A percentile compares a stretch with the other conserved stretches of the same genome.
phyloP scores from a whole-genome alignment of 2,329 filamentous ascomycete genomes.

The Colletotrichum sp. region DNA sequence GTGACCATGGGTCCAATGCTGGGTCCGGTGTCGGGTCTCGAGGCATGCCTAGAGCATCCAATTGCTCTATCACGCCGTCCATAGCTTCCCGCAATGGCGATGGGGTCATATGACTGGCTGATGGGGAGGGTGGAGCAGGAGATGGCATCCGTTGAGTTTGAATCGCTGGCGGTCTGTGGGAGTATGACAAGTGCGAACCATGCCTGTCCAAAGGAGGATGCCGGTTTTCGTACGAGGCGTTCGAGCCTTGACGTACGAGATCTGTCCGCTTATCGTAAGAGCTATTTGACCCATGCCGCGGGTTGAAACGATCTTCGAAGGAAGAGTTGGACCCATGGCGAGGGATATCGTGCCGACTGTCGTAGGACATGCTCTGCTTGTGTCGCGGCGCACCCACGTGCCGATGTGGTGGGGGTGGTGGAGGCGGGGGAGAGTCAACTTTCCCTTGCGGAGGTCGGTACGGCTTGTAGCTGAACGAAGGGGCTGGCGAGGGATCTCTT shows the following conservation, averaged over 20 bases:
- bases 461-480: slow-evolving; percentile 35
- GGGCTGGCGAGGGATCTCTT: slow-evolving; percentile 43
- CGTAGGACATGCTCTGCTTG: slow-evolving; percentile 35
- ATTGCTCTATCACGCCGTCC: slow-evolving; percentile 96
- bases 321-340: slow-evolving; percentile 44
- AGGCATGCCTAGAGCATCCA: slow-evolving; percentile 81
- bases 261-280: slow-evolving; percentile 43
- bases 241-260: slow-evolving; percentile 32
- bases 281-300: slow-evolving; percentile 42
- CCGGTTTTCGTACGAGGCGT: slow-evolving; percentile 33
- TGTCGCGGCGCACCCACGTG: slow-evolving; percentile 53
- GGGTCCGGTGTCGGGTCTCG: slow-evolving; percentile 60
- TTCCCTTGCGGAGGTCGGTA: slow-evolving; percentile 34
- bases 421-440: slow-evolving; percentile 73
- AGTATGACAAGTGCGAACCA: slow-evolving; percentile 42
- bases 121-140: slow-evolving; percentile 72
- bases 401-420: slow-evolving; percentile 83
- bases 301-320: slow-evolving; percentile 37
- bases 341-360: slow-evolving; percentile 28
- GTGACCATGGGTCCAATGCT: slow-evolving; percentile 82
- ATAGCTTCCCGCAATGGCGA: slow-evolving; percentile 93
- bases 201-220: slow-evolving; percentile 36
- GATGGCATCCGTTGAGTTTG: slow-evolving; percentile 65
- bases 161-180: slow-evolving; percentile 41
- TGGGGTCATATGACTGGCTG: slow-evolving; percentile 74